phyloP scores from a whole-genome alignment of 208 protist genomes.

The Leptomonas seymouri region DNA sequence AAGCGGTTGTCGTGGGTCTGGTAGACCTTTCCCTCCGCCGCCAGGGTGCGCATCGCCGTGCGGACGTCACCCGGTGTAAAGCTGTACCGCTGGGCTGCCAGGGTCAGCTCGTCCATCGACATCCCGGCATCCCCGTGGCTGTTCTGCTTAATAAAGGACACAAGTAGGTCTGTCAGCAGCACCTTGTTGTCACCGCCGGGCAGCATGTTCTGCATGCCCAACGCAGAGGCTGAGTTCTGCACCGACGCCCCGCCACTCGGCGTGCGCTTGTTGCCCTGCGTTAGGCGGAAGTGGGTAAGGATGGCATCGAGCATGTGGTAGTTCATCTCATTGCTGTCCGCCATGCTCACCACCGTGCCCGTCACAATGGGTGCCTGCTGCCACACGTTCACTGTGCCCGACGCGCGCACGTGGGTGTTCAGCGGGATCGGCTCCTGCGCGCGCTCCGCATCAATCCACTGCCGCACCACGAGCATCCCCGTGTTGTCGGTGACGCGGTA shows the following conservation, averaged over 20 bases:
- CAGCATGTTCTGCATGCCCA: constrained; percentile 73
- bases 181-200: constrained; percentile 72
- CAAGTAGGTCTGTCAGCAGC: constrained; percentile 75
- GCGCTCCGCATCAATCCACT: constrained; percentile 82
- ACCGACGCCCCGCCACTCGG: constrained; percentile 29
- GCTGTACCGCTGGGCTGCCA: constrained; percentile 64
- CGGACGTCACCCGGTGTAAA: constrained; percentile 71
- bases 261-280: constrained; percentile 58
- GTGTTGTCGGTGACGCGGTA: constrained; percentile 90
- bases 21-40: constrained; percentile 80
- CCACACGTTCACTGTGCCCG: constrained; percentile 89
- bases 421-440: constrained; percentile 69
- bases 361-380: constrained; percentile 82
- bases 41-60: constrained; percentile 67
- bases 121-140: constrained; percentile 61
- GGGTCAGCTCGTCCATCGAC: constrained; percentile 82
- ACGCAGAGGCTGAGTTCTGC: constrained; percentile 58
- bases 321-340: constrained; percentile 91
- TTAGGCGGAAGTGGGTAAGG: constrained; percentile 87
- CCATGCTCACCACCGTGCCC: constrained; percentile 77
- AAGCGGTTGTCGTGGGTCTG: constrained; percentile 88
- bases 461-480: constrained; percentile 74
- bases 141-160: constrained; percentile 72
- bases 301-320: constrained; percentile 90
- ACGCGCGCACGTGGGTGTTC: constrained; percentile 81